Evolutionary conservation across 108 stramenopile genomes (phyloP), one percentile per base, ranked within the genome.

Genomic region (Craspedostauros australis): DNA sequence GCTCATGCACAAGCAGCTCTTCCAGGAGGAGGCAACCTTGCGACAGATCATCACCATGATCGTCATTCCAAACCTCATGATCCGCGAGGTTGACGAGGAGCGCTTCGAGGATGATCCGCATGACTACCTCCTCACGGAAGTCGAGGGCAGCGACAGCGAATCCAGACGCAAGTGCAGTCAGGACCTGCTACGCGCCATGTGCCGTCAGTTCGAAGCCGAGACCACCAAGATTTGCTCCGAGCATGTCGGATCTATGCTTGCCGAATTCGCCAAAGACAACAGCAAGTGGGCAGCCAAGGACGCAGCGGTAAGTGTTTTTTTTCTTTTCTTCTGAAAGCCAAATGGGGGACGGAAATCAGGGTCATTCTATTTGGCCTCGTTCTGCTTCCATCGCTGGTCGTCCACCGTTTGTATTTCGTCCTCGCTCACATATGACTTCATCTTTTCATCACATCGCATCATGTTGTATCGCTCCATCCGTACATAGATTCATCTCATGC

Each of bases 121-220:
- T 11, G 98, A 99, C 39, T 99, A 87, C 74, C 95, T 99, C 54
- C 57, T 86, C 47, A 79, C 91, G 1, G 98, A 99, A 64, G 85
- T 99, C 64, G 98, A 99, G 70, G 93, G 91, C 9, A 75, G 78
- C 38, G 95, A 97, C 66, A 83, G 68, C 22, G 97, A 99, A 32
- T 96, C 95, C 1, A 73, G 98, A 16, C 79, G 97, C 24, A 74
- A 91, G 27, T 87, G 91, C 27, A 91, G 89, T 57, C 85, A 91
- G 45, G 97, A 98, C 24, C 74, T 98, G 15, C 59, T 98, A 30
- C 57, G 87, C 14, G 94, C 84, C 40, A 91, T 99, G 92, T 92
- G 95, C 55, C 80, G 87, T 30, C 85, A 94, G 31, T 96, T 93
- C 54, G 93, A 94, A 60, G 37, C 60, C 23, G 63, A 80, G 50